A percentile compares a stretch with the other conserved stretches of the same genome.
phyloP scores from a whole-genome alignment of 2,329 filamentous ascomycete species.

The Leptosphaerulina australis region DNA sequence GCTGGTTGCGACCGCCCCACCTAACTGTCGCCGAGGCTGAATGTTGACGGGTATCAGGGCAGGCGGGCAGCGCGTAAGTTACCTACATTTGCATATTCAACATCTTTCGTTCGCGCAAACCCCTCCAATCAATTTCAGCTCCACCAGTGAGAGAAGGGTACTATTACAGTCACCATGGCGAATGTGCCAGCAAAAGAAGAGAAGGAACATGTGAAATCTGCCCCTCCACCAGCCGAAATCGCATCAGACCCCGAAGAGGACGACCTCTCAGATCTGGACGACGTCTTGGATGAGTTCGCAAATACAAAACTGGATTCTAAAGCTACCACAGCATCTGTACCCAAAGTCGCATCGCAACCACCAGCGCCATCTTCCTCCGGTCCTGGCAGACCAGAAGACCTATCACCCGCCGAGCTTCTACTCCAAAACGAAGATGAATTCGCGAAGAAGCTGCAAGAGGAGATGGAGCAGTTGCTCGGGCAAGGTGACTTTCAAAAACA shows the following conservation, averaged over 20 bases:
- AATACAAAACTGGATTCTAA: conserved; percentile 64
- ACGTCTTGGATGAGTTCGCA: conserved; percentile 92
- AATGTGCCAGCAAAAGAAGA: conserved; percentile 26
- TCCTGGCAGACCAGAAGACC: conserved; percentile 45
- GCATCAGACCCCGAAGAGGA: conserved; percentile 91
- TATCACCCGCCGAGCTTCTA: conserved; percentile 38
- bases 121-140: background rate
- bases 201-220: conserved; percentile 20
- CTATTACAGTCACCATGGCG: conserved; percentile 24
- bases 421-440: conserved; percentile 68
- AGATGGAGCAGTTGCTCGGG: conserved; percentile 83
- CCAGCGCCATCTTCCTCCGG: conserved; percentile 49
- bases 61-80: conserved; percentile 6
- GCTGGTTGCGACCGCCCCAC: conserved; percentile 9
- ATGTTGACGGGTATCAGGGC: conserved; percentile 10
- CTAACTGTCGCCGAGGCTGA: conserved; percentile 34
- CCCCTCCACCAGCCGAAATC: conserved; percentile 39
- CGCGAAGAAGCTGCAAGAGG: conserved; percentile 81
- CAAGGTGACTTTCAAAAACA: conserved; percentile 77
- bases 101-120: background rate
- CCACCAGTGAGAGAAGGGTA: background rate
- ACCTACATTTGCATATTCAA: conserved; percentile 14
- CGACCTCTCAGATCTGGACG: conserved; percentile 89
- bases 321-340: conserved; percentile 37
- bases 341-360: conserved; percentile 42